Evolutionary conservation across 2,329 filamentous ascomycete genomes (phyloP), one percentile per base, ranked within the genome.

Genomic region (Ceratocystis cacaofunesta): DNA sequence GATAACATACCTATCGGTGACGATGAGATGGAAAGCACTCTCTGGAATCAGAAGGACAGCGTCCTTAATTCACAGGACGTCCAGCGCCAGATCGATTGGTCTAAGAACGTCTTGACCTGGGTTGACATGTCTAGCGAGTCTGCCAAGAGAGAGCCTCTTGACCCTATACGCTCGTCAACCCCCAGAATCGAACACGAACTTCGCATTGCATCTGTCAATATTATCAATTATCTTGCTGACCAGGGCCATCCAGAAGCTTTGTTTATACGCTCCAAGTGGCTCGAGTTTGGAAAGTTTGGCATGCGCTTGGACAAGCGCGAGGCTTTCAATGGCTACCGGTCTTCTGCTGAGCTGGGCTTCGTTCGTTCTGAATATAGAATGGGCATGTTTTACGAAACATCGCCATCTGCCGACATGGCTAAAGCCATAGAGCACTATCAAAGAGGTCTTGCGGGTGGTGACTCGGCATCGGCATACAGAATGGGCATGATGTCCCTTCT

Each of bases 401-500:
- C 91, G 3, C 90, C 89, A 74, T 92, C 91, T 4, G 95, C 95
- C 72, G 92, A 99, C 72, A 87, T 91, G 68, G 82, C 86, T 68
- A 96, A 95, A 74, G 94, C 94, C 5, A 85, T 96, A 72, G 86
- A 87, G 71, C 92, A 97, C 75, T 99, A 97, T 75, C 85, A 90
- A 69, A 82, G 84, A 61, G 94, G 94, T 62, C 85, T 94, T 62
- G 82, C 85, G 62, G 78, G 86, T 70, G 85, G 86, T 28, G 94
- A 99, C 76, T 96, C 94, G 17, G 94, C 94, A 2, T 92, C 91
- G 4, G 87, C 79, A 67, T 84, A 92, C 77, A 86, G 94, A 67
- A 79, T 99, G 70, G 94, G 94, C 66, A 99, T 99, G 94, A 96
- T 99, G 88, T 92, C 89, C 67, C 79, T 99, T 63, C 82, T 97